Conservation (phyloP, 2,329 filamentous ascomycete genomes). For the Pezicula neosporulosa region DNA sequence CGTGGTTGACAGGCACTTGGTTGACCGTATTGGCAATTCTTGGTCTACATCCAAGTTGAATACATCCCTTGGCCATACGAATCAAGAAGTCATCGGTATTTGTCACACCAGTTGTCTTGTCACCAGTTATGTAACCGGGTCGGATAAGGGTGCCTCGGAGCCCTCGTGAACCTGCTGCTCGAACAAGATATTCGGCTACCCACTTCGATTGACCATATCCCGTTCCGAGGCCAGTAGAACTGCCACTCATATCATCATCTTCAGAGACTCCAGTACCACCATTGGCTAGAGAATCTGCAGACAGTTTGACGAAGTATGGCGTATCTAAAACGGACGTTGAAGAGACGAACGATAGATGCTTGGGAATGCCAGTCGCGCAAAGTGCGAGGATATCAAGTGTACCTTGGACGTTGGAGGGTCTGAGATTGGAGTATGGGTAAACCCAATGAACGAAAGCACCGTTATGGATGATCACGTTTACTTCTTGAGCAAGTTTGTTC, state of each 20-base stretch:
- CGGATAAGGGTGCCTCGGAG: constrained; percentile 73
- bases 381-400: constrained; percentile 75
- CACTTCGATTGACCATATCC: constrained; percentile 94
- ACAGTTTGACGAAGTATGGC: constrained; percentile 75
- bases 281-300: constrained; percentile 54
- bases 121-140: constrained; percentile 81
- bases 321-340: constrained; percentile 82
- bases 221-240: constrained; percentile 71
- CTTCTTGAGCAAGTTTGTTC: constrained; percentile 60
- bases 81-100: constrained; percentile 91
- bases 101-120: constrained; percentile 64
- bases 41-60: constrained; percentile 73
- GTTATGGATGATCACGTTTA: constrained; percentile 78
- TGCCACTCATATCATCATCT: constrained; percentile 74
- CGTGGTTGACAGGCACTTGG: constrained; percentile 81
- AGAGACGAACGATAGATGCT: constrained; percentile 76
- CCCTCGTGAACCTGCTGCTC: constrained; percentile 75
- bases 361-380: constrained; percentile 73
- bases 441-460: constrained; percentile 83
- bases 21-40: constrained; percentile 85
- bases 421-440: constrained; percentile 68
- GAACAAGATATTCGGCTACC: constrained; percentile 65
- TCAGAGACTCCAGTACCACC: constrained; percentile 68
- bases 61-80: constrained; percentile 80
- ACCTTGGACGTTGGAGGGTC: constrained; percentile 72